A percentile compares a stretch with the other conserved stretches of the same genome.
phyloP scores from a whole-genome alignment of 202 grass and related monocot genomes.

The Saccharum hybrid region DNA sequence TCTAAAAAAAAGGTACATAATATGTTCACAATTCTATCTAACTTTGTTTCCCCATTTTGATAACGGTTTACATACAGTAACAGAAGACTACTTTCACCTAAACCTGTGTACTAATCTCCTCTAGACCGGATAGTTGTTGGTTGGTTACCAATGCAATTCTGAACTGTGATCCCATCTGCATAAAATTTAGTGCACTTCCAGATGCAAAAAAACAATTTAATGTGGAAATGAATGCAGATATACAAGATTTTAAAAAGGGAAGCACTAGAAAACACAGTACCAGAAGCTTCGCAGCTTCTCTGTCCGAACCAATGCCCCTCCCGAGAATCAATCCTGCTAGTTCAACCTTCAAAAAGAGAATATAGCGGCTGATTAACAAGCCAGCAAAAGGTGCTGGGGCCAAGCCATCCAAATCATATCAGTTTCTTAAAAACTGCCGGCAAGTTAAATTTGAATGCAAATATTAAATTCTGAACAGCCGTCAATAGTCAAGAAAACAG shows the following conservation, averaged over 20 bases:
- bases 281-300: slow-evolving; percentile 69
- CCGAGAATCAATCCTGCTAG: slow-evolving; percentile 70
- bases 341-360: slow-evolving; percentile 64
- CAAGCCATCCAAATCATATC: not conserved
- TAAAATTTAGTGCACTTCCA: slow-evolving; percentile 22
- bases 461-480: not conserved
- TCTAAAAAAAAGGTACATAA: too few relatives aligned
- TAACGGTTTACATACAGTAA: not conserved
- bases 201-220: slow-evolving; percentile 38
- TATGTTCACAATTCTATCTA: too few relatives aligned
- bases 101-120: not conserved
- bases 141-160: not conserved
- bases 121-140: too few relatives aligned
- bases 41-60: not conserved
- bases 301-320: slow-evolving; percentile 58
- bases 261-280: slow-evolving; percentile 44
- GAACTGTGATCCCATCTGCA: not conserved
- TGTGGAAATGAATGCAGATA: not conserved
- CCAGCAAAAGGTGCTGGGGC: not conserved
- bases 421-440: not conserved
- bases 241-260: slow-evolving; percentile 23
- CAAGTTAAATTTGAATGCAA: slow-evolving; percentile 29
- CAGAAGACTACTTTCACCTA: not conserved
- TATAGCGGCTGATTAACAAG: slow-evolving; percentile 20
- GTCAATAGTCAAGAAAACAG: not conserved